Conservation (phyloP, 805 yeast genomes). For the Saturnispora serradocipensis region DNA sequence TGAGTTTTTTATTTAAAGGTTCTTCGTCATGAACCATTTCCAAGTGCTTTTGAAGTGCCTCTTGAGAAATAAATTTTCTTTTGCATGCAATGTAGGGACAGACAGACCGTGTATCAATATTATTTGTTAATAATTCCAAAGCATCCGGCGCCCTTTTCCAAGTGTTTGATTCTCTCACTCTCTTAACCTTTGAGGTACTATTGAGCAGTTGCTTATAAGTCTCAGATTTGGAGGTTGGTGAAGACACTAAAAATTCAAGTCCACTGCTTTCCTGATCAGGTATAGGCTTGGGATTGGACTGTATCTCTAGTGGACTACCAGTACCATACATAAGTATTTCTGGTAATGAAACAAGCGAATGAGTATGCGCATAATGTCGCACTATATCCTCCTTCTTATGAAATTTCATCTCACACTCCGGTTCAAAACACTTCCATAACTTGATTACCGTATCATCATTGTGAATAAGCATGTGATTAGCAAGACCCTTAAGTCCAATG, state of each 20-base stretch:
- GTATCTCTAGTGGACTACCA: neutral
- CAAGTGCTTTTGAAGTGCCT: conserved; percentile 42
- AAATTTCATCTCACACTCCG: conserved; percentile 40
- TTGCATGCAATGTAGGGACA: conserved; percentile 47
- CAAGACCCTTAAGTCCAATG: conserved; percentile 61
- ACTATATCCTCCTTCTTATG: conserved; percentile 48
- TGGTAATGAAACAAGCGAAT: conserved; percentile 19
- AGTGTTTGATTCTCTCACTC: neutral
- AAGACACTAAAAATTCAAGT: neutral
- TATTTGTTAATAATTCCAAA: conserved; percentile 29
- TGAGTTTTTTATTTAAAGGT: neutral
- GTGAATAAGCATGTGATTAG: conserved; percentile 68
- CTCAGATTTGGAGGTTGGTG: neutral
- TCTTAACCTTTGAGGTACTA: neutral
- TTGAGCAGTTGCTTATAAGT: neutral
- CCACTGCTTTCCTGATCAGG: neutral
- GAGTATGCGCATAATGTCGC: conserved; percentile 46
- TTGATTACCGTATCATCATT: conserved; percentile 42
- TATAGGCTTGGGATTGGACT: neutral
- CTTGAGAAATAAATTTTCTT: conserved; percentile 42
- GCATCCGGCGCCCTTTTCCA: conserved; percentile 10
- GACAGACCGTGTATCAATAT: conserved; percentile 28
- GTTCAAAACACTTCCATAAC: conserved; percentile 56
- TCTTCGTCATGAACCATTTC: neutral
- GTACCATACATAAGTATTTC: conserved; percentile 10